A percentile compares a stretch with the other conserved stretches of the same genome.
Evolutionary conservation across 352 stramenopile species (phyloP).

Genomic region (Globisporangium splendens): DNA sequence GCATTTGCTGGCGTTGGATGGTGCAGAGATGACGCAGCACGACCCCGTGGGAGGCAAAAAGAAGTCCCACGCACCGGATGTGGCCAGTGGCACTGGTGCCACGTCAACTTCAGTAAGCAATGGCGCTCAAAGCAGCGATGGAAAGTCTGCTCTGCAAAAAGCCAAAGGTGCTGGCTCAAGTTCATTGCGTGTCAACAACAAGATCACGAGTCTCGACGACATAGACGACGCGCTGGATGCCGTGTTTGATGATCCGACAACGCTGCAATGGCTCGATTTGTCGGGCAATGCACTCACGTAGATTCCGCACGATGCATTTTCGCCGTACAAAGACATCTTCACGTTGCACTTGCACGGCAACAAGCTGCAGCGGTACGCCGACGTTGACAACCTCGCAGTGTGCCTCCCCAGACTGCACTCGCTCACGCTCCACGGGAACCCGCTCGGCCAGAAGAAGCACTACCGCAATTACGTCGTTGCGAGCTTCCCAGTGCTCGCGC

Average conservation of each 20-base stretch:
- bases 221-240: constrained; percentile 43
- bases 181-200: constrained; percentile 65
- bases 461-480: constrained; percentile 83
- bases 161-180: constrained; percentile 14
- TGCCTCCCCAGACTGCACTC: constrained; percentile 52
- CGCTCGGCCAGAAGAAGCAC: constrained; percentile 84
- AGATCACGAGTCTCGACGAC: constrained; percentile 41
- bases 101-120: neutral
- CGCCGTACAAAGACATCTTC: constrained; percentile 44
- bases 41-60: constrained; percentile 58
- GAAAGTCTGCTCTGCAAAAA: neutral
- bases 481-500: constrained; percentile 52
- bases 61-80: constrained; percentile 17
- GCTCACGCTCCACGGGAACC: constrained; percentile 80
- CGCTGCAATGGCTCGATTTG: constrained; percentile 65
- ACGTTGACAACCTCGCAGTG: constrained; percentile 49
- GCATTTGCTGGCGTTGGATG: too few species aligned
- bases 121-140: constrained; percentile 12
- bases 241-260: constrained; percentile 44
- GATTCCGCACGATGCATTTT: constrained; percentile 36
- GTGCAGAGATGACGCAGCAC: constrained; percentile 53
- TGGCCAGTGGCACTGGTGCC: neutral
- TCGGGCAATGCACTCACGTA: constrained; percentile 43
- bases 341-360: constrained; percentile 81
- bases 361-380: constrained; percentile 48